These are phyloP conservation scores for Fusarium xylarioides DNA, from an alignment of 2,329 filamentous ascomycete species.

Conservation along the genomic window DNA sequence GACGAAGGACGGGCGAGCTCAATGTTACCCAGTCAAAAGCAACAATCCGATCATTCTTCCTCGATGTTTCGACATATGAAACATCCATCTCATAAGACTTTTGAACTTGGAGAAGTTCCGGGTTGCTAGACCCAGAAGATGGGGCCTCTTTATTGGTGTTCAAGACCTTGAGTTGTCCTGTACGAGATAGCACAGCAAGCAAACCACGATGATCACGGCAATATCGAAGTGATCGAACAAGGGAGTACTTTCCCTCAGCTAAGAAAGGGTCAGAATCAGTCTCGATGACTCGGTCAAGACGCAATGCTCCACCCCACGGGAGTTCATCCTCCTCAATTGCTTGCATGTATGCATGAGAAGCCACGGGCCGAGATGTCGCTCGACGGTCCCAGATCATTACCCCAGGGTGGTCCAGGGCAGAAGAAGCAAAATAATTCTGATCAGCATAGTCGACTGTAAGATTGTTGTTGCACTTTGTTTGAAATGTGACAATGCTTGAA, in stretches of 20 bases:
- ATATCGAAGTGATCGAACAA: constrained; percentile 70
- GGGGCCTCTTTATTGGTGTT: constrained; percentile 65
- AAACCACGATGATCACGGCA: constrained; percentile 69
- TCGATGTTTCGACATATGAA: constrained; percentile 60
- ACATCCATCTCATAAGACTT: constrained; percentile 71
- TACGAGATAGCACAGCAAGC: constrained; percentile 68
- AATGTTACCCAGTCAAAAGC: constrained; percentile 75
- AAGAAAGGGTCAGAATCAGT: constrained; percentile 60
- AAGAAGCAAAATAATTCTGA: constrained; percentile 85
- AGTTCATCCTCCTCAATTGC: constrained; percentile 69
- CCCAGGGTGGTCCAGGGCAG: constrained; percentile 76
- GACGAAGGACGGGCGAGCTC: constrained; percentile 62
- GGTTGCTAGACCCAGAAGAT: constrained; percentile 57
- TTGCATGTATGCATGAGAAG: constrained; percentile 64
- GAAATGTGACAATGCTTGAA: constrained; percentile 65
- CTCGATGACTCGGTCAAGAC: constrained; percentile 65
- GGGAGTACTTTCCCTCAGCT: constrained; percentile 65
- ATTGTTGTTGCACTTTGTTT: constrained; percentile 74
- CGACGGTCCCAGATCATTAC: constrained; percentile 83
- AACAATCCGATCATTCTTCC: constrained; percentile 68
- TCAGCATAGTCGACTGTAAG: constrained; percentile 82
- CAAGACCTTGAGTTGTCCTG: constrained; percentile 70
- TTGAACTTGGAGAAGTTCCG: constrained; percentile 67
- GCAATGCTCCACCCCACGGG: constrained; percentile 69
- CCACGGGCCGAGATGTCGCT: constrained; percentile 61